Percentiles rank a stretch among this genome's conserved stretches.
Evolutionary conservation across 192 early-diverging fungal genomes (phyloP).

Genomic region (Coemansia asiatica): DNA sequence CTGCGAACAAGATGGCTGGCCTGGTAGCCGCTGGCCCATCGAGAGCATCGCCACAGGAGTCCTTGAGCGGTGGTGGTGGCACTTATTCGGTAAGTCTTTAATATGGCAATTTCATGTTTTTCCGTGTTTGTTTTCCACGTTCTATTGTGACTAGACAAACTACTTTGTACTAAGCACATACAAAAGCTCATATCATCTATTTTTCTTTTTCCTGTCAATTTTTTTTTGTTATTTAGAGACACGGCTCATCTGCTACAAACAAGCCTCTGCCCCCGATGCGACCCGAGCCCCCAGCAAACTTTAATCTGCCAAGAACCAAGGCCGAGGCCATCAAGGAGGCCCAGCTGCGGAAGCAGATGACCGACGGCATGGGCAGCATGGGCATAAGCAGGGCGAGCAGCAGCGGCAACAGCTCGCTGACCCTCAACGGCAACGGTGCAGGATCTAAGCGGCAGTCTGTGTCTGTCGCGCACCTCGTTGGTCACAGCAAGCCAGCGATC

Average conservation of each 20-base stretch:
- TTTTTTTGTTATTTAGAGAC: conserved; percentile 6
- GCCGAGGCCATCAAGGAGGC: conserved; percentile 54
- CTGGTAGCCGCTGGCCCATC: conserved; percentile 45
- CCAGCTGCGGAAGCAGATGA: conserved; percentile 50
- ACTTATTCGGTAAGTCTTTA: conserved; percentile 6
- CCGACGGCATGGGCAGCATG: conserved; percentile 53
- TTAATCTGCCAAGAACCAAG: conserved; percentile 45
- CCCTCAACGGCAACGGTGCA: conserved; percentile 14
- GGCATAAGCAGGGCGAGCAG: conserved; percentile 28
- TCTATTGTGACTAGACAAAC: no score
- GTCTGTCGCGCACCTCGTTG: conserved; percentile 27
- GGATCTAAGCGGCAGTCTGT: conserved; percentile 24
- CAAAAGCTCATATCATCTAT: background rate
- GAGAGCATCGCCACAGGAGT: conserved; percentile 18
- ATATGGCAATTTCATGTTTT: background rate
- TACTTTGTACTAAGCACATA: no score
- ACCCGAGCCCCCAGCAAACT: conserved; percentile 41
- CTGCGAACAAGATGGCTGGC: conserved; percentile 59
- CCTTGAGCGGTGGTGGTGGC: background rate
- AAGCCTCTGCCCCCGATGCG: conserved; percentile 52
- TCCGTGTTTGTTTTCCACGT: background rate
- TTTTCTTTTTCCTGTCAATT: background rate
- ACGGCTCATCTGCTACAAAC: conserved; percentile 17
- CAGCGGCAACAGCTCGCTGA: conserved; percentile 29
- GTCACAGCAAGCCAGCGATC: conserved; percentile 33